These are phyloP conservation scores for Parascedosporium putredinis DNA, from an alignment of 2,329 filamentous ascomycete species.

Conservation along the genomic window DNA sequence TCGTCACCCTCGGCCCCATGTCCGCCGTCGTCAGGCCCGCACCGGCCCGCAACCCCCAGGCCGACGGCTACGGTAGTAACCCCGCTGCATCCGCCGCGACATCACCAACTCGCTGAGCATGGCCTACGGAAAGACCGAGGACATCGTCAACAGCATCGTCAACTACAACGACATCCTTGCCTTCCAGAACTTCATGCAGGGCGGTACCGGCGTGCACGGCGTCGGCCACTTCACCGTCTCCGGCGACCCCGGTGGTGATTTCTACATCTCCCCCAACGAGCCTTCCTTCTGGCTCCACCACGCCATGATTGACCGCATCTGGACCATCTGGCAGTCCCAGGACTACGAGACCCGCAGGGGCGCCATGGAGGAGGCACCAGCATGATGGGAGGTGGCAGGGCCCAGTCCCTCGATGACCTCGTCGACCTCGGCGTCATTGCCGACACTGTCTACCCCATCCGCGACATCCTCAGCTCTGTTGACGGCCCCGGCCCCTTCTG, in stretches of 20 bases:
- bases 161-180: slow-evolving; percentile 7
- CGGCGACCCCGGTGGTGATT: slow-evolving; percentile 24
- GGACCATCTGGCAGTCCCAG: slow-evolving; percentile 18
- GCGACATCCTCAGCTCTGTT: slow-evolving; percentile 21
- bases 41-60: slow-evolving; percentile 8
- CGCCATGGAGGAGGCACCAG: slow-evolving; percentile 10
- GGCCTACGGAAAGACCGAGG: slow-evolving; percentile 13
- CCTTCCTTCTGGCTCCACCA: slow-evolving; percentile 19
- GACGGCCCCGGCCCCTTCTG: slow-evolving; percentile 21
- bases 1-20: slow-evolving; percentile 20
- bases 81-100: slow-evolving; percentile 34
- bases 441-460: slow-evolving; percentile 16
- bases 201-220: slow-evolving; percentile 24
- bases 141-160: slow-evolving; percentile 22
- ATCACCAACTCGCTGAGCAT: slow-evolving; percentile 23
- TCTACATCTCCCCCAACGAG: slow-evolving; percentile 20
- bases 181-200: slow-evolving; percentile 21
- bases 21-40: slow-evolving; percentile 13
- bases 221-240: slow-evolving; percentile 28
- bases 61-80: slow-evolving; percentile 23
- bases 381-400: slow-evolving; percentile 9
- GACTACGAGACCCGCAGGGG: slow-evolving; percentile 11
- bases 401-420: slow-evolving; percentile 17
- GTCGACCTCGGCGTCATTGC: slow-evolving; percentile 18
- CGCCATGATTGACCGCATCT: slow-evolving; percentile 19